Evolutionary conservation across 768 basidiomycete species (phyloP).

Genomic region (Lepiota brunneoincarnata): DNA sequence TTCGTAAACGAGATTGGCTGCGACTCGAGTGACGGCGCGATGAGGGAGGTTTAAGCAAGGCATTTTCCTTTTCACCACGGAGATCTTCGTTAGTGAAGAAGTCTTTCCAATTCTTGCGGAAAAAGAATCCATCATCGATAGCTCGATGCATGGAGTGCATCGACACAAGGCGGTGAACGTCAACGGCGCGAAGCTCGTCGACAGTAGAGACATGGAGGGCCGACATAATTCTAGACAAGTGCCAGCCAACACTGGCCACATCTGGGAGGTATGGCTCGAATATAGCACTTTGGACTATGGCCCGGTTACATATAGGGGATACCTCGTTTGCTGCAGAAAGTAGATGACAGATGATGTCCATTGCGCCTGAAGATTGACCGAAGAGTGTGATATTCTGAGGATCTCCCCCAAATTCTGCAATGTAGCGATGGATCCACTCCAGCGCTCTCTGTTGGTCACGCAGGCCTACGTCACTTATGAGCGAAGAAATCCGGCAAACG

Average conservation of each 20-base stretch:
- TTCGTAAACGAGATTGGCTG: slow-evolving; percentile 19
- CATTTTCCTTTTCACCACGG: slow-evolving; percentile 6
- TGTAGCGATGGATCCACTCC: slow-evolving; percentile 61
- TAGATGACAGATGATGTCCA: slow-evolving; percentile 60
- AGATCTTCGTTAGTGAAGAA: slow-evolving; percentile 36
- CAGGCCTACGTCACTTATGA: slow-evolving; percentile 39
- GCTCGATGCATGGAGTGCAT: slow-evolving; percentile 49
- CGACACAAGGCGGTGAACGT: slow-evolving; percentile 54
- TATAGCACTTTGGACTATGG: slow-evolving; percentile 72
- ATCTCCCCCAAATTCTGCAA: slow-evolving; percentile 67
- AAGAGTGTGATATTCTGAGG: slow-evolving; percentile 54
- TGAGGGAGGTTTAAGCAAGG: background rate
- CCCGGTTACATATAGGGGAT: slow-evolving; percentile 64
- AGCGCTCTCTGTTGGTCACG: slow-evolving; percentile 64
- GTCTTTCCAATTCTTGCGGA: slow-evolving; percentile 58
- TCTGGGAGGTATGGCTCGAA: slow-evolving; percentile 62
- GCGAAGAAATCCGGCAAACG: background rate
- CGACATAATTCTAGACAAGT: slow-evolving; percentile 62
- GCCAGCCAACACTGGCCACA: slow-evolving; percentile 59
- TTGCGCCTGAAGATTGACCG: slow-evolving; percentile 50
- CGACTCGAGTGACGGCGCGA: slow-evolving; percentile 10
- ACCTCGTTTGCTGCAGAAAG: slow-evolving; percentile 61
- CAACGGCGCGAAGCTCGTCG: slow-evolving; percentile 61
- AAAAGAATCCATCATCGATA: slow-evolving; percentile 70
- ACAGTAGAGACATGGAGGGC: slow-evolving; percentile 50